Evolutionary conservation across 345 rosid genomes (phyloP), one percentile per base, ranked within the genome.

Genomic region (Moricandia moricandioides): DNA sequence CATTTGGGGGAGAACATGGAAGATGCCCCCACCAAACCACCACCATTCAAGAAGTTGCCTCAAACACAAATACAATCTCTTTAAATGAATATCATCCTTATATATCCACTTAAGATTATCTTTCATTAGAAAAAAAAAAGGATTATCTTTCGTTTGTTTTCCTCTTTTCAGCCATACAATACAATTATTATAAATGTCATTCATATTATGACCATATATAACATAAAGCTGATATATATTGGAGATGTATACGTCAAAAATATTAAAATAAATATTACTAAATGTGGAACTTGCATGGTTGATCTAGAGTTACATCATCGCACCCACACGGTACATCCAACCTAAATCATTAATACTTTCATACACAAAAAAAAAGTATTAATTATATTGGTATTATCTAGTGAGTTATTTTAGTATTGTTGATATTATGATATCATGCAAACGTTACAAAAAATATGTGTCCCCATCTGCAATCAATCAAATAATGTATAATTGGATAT

Each of bases 11-110:
- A 60, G 51, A 69, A 76, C 75, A 76, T 76, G 79, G 70, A 62
- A 62, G 65, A 55, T 62, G 64, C 79, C 79, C 79, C 79, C 39
- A 76, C 79, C 35, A 76, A 62, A 54, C 65, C 79, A 77, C 61
- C 75, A 52, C 59, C 39, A 56, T 24, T 43, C 1, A 64, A 70
- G 80, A 70, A 56, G 61, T 70, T 70, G 76, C 80, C 70, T 11
- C 71, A 70, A 64, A 70, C 45, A 7, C 67, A 31, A 65, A 65
- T 64, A 70, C 71, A 63, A 56, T 14, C 12, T 64, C 66, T 77
- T 31, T 56, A 24, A 33, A 24, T 34, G 65, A 14, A 43, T 70
- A 33, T 77, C 67, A 70, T 70, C 76, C 61, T 40, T 70, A 16
- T 62, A 76, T 69, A 76, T 55, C 49, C 54, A 31, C 67, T 64